These are phyloP conservation scores for Limnomonas spitsbergensis DNA, from an alignment of 139 green algal genomes.

Conservation along the genomic window DNA sequence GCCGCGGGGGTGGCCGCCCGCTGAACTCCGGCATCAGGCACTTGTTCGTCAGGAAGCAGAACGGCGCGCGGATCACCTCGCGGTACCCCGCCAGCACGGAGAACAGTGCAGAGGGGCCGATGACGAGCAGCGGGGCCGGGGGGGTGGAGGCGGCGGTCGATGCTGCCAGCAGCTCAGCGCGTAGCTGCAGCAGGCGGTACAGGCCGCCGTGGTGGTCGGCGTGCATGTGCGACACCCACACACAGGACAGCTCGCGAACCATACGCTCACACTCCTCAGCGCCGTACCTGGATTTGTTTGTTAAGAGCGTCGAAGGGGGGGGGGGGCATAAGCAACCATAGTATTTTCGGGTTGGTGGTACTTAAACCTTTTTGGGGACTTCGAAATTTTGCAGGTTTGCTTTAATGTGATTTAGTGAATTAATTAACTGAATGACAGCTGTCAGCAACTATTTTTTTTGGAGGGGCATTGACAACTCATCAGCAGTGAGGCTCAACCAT, in stretches of 20 bases:
- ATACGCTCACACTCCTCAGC: slow-evolving; percentile 24
- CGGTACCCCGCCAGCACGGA: slow-evolving; percentile 62
- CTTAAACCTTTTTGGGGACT: too few species aligned
- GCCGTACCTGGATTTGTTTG: slow-evolving; percentile 9
- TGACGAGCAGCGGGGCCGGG: slow-evolving; percentile 65
- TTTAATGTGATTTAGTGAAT: too few species aligned
- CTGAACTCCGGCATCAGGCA: slow-evolving; percentile 12
- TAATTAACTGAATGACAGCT: too few species aligned
- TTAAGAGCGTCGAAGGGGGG: too few species aligned
- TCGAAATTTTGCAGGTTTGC: too few species aligned
- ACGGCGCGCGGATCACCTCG: slow-evolving; percentile 34
- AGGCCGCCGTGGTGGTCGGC: slow-evolving; percentile 95
- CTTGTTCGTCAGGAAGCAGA: slow-evolving; percentile 64
- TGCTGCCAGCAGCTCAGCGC: slow-evolving; percentile 32
- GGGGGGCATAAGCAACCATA: too few species aligned
- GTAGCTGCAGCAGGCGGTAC: slow-evolving; percentile 56
- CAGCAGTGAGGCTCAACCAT: too few species aligned
- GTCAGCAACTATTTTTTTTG: too few species aligned
- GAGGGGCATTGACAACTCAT: too few species aligned
- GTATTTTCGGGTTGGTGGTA: too few species aligned
- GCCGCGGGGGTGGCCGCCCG: not conserved
- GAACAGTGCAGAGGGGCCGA: slow-evolving; percentile 78
- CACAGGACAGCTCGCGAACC: slow-evolving; percentile 25
- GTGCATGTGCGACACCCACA: slow-evolving; percentile 97
- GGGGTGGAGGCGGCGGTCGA: not conserved